Evolutionary conservation across 2,329 filamentous ascomycete genomes (phyloP).

Genomic region (Fusarium hostae): DNA sequence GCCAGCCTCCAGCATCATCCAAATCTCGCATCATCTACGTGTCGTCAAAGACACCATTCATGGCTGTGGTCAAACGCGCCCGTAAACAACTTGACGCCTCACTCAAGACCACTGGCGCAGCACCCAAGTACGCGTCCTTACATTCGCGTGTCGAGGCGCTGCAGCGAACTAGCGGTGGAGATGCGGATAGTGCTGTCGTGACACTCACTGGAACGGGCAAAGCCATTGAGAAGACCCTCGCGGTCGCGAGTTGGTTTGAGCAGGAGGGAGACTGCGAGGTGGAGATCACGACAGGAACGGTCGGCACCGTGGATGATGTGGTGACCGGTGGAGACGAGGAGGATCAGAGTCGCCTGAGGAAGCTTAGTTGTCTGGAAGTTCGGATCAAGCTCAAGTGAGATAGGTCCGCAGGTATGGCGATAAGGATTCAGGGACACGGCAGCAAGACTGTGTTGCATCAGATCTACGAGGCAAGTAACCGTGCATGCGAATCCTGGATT

Average conservation of each 20-base stretch:
- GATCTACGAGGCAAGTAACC: slow-evolving; percentile 18
- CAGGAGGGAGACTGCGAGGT: slow-evolving; percentile 69
- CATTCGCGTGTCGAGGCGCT: slow-evolving; percentile 59
- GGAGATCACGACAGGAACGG: slow-evolving; percentile 68
- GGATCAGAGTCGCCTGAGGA: slow-evolving; percentile 56
- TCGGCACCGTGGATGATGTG: slow-evolving; percentile 76
- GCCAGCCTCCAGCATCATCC: slow-evolving; percentile 55
- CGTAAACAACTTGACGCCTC: slow-evolving; percentile 70
- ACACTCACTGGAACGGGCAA: slow-evolving; percentile 72
- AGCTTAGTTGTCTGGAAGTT: slow-evolving; percentile 63
- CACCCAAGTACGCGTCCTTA: slow-evolving; percentile 60
- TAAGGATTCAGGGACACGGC: slow-evolving; percentile 10
- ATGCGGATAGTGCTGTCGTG: slow-evolving; percentile 55
- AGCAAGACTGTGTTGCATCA: slow-evolving; percentile 5
- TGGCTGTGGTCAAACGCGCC: slow-evolving; percentile 73
- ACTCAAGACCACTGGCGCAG: slow-evolving; percentile 55
- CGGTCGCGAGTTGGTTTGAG: slow-evolving; percentile 73
- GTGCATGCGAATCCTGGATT: slow-evolving; percentile 10
- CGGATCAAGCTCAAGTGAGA: slow-evolving; percentile 58
- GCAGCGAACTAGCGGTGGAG: slow-evolving; percentile 46
- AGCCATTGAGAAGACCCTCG: slow-evolving; percentile 72
- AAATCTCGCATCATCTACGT: slow-evolving; percentile 70
- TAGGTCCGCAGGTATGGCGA: neutral
- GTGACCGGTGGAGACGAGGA: slow-evolving; percentile 54
- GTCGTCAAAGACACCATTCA: slow-evolving; percentile 72